Conservation (phyloP, 768 basidiomycete genomes). For the Roridomyces roridus region DNA sequence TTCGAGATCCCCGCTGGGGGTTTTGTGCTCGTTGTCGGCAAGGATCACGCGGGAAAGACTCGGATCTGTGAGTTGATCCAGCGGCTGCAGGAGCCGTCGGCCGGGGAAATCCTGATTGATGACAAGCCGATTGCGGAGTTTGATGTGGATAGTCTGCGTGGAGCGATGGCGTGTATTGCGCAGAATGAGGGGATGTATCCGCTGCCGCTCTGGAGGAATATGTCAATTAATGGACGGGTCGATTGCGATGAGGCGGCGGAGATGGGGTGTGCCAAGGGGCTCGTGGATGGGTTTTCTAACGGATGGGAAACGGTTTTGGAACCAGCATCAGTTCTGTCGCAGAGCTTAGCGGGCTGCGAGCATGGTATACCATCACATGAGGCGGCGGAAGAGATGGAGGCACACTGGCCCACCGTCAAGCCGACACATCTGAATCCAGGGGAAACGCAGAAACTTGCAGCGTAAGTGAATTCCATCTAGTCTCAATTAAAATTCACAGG, state of each 20-base stretch:
- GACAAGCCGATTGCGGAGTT: slow-evolving; percentile 40
- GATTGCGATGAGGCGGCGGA: slow-evolving; percentile 37
- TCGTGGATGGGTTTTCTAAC: slow-evolving; percentile 41
- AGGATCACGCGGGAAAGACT: slow-evolving; percentile 39
- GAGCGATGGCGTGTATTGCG: slow-evolving; percentile 46
- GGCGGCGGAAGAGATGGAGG: slow-evolving; percentile 39
- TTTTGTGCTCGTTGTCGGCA: slow-evolving; percentile 40
- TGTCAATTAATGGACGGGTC: slow-evolving; percentile 38
- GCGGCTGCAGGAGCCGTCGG: slow-evolving; percentile 36
- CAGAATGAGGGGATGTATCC: slow-evolving; percentile 46
- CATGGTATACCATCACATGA: slow-evolving; percentile 32
- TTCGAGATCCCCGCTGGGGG: slow-evolving; percentile 38
- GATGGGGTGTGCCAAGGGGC: slow-evolving; percentile 46
- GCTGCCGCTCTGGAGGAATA: slow-evolving; percentile 42
- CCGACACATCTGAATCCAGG: slow-evolving; percentile 46
- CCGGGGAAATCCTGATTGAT: slow-evolving; percentile 49
- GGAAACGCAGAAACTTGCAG: slow-evolving; percentile 55
- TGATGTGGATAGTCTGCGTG: slow-evolving; percentile 37
- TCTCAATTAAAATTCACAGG: neutral
- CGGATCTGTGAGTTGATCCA: slow-evolving; percentile 49
- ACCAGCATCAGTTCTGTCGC: slow-evolving; percentile 32
- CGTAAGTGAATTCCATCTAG: slow-evolving; percentile 40
- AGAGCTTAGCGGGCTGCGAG: slow-evolving; percentile 36
- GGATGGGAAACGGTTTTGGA: slow-evolving; percentile 48
- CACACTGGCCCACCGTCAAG: slow-evolving; percentile 34